Evolutionary conservation across 768 basidiomycete species (phyloP), one percentile per base, ranked within the genome.

Genomic region (Royoungia palumana): DNA sequence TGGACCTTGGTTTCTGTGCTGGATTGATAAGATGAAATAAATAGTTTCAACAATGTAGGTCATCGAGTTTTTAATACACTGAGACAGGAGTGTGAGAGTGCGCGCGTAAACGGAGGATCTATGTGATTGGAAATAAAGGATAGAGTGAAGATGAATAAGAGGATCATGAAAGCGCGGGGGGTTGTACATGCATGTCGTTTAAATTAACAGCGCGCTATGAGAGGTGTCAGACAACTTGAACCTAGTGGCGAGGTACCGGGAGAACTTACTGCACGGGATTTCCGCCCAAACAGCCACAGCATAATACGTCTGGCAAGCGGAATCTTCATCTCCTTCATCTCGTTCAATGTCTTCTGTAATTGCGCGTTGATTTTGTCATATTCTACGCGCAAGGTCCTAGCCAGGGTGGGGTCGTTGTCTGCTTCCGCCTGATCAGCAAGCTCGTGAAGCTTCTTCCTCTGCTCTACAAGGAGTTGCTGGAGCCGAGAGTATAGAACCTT

Each of bases 261-360:
- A 35, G 9, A 6, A 55, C 56, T 39, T 36, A 62, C 59, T 2
- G 35, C 27, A 1, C 46, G 56, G 2, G 60, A 28, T 24, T 47
- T 51, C 4, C 42, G 14, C 37, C 35, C n/a, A 25, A 42, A 50
- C 5, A 62, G 0, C 51, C 34, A 40, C 24, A 59, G 25, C 9
- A 20, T 6, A 8, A 59, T 30, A 1, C 60, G 44, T 40, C 59
- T 51, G 8, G 13, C 1, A 14, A 55, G 6, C 4, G 60, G 40
- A 5, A 61, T 54, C 24, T 52, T 63, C 57, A 63, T 48, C 24
- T 17, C 24, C 21, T 36, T 50, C 35, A 61, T 63, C 10, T 63
- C 47, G 17, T 57, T 57, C 6, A 63, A 63, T 25, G 61, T 63
- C 20, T 30, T 43, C 28, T 57, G 50, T 13, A 60, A 36, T 28